A percentile compares a stretch with the other conserved stretches of the same genome.
Evolutionary conservation across 306 rosid genomes (phyloP).

Genomic region (Abrus precatorius): DNA sequence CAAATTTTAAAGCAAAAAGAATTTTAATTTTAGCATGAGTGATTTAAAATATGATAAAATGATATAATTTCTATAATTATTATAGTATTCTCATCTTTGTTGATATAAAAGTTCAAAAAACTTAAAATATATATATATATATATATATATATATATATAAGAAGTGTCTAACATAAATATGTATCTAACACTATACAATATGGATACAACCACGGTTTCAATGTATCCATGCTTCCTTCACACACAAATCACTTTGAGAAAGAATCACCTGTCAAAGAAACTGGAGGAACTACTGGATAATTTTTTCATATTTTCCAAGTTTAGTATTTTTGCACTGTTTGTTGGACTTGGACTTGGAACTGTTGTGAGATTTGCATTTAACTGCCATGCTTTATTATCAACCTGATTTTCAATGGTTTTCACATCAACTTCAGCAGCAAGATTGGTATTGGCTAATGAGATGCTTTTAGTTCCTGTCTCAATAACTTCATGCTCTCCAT

Average conservation of each 20-base stretch:
- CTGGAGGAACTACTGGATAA: slow-evolving; percentile 60
- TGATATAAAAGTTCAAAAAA: too few species aligned
- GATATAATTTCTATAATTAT: too few species aligned
- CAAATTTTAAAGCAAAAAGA: too few species aligned
- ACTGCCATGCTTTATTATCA: slow-evolving; percentile 47
- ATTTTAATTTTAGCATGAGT: too few species aligned
- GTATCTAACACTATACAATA: too few species aligned
- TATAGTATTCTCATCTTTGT: too few species aligned
- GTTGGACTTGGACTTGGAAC: slow-evolving; percentile 45
- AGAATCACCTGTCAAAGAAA: slow-evolving; percentile 83
- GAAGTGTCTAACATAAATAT: too few species aligned
- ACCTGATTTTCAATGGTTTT: slow-evolving; percentile 52
- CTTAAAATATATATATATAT: too few species aligned
- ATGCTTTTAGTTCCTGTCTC: slow-evolving; percentile 44
- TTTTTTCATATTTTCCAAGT: slow-evolving; percentile 58
- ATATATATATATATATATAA: too few species aligned
- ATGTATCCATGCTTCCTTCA: background rate
- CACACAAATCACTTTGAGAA: slow-evolving; percentile 24
- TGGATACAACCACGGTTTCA: too few species aligned
- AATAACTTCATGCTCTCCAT: slow-evolving; percentile 53
- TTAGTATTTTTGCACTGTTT: slow-evolving; percentile 46
- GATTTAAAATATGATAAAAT: too few species aligned
- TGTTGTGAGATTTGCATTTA: slow-evolving; percentile 53
- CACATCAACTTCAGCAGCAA: slow-evolving; percentile 43
- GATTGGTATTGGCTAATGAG: slow-evolving; percentile 50